phyloP scores from a whole-genome alignment of 2,329 filamentous ascomycete species.

The Neopestalotiopsis rosae region DNA sequence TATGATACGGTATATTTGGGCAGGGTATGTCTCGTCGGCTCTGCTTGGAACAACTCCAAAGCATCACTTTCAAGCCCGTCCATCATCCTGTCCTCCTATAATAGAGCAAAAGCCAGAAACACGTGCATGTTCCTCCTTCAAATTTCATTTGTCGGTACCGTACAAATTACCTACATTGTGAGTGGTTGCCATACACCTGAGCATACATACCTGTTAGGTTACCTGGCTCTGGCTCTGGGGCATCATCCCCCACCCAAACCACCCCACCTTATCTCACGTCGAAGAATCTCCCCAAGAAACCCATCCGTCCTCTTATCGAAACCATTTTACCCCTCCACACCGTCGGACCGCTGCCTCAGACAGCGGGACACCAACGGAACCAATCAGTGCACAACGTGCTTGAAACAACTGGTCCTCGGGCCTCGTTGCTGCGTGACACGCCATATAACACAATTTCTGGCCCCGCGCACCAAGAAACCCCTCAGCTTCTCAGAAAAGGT shows the following conservation, averaged over 20 bases:
- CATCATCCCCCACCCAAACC: background rate
- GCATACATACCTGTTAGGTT: background rate
- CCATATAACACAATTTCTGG: background rate
- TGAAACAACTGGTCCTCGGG: conserved; percentile 12
- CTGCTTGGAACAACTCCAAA: no score
- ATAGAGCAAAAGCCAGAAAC: no score
- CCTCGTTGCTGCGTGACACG: background rate
- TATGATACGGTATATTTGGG: no score
- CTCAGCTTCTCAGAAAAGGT: background rate
- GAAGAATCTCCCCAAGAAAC: background rate
- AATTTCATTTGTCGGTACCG: no score
- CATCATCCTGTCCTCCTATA: no score
- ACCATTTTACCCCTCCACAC: conserved; percentile 3
- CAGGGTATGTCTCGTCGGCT: no score
- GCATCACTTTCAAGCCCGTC: no score
- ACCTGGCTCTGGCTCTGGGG: background rate
- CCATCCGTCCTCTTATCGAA: background rate
- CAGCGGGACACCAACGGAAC: background rate
- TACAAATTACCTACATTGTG: no score
- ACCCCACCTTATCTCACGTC: background rate
- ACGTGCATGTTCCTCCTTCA: no score
- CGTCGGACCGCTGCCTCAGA: background rate
- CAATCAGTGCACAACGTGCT: conserved; percentile 18
- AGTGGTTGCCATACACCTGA: no score
- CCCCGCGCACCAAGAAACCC: background rate